Conservation (phyloP, 495 filamentous ascomycete genomes). For the Podospora conica region DNA sequence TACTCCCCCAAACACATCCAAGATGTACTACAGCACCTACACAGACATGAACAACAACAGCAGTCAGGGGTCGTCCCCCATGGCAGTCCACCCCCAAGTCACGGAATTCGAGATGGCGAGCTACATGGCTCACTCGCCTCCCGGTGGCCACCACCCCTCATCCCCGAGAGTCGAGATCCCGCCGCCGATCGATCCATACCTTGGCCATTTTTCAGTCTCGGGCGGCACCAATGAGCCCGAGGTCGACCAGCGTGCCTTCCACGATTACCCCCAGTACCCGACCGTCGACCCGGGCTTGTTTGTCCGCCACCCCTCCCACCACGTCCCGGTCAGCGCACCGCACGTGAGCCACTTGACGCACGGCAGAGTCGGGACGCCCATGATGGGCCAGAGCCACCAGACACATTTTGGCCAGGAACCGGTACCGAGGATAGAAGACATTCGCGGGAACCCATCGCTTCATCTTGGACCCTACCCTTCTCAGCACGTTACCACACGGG, state of each 20-base stretch:
- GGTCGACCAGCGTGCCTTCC: slow-evolving; percentile 22
- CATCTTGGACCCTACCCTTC: slow-evolving; percentile 8
- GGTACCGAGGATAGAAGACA: slow-evolving; percentile 24
- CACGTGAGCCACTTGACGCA: slow-evolving; percentile 25
- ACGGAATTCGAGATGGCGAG: slow-evolving; percentile 29
- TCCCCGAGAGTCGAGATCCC: slow-evolving; percentile 28
- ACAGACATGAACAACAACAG: slow-evolving; percentile 19
- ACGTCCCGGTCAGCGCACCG: slow-evolving; percentile 13
- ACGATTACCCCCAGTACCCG: slow-evolving; percentile 17
- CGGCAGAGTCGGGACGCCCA: slow-evolving; percentile 15
- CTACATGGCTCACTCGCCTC: slow-evolving; percentile 27
- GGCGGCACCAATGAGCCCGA: slow-evolving; percentile 17
- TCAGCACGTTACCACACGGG: neutral
- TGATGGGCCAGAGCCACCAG: slow-evolving; percentile 20
- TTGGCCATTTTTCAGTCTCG: slow-evolving; percentile 29
- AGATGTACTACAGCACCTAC: slow-evolving; percentile 35
- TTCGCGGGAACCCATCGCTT: slow-evolving; percentile 22
- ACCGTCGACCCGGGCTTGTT: slow-evolving; percentile 13
- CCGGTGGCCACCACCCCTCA: slow-evolving; percentile 22
- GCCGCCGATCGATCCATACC: slow-evolving; percentile 27
- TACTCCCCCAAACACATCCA: slow-evolving; percentile 40
- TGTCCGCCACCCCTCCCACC: slow-evolving; percentile 11
- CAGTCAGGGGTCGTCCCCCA: slow-evolving; percentile 34
- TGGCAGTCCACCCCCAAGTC: slow-evolving; percentile 27
- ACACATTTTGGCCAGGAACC: slow-evolving; percentile 19